A percentile compares a stretch with the other conserved stretches of the same genome.
phyloP scores from a whole-genome alignment of 1,284 basidiomycete genomes.

The Melampsora larici-populina region DNA sequence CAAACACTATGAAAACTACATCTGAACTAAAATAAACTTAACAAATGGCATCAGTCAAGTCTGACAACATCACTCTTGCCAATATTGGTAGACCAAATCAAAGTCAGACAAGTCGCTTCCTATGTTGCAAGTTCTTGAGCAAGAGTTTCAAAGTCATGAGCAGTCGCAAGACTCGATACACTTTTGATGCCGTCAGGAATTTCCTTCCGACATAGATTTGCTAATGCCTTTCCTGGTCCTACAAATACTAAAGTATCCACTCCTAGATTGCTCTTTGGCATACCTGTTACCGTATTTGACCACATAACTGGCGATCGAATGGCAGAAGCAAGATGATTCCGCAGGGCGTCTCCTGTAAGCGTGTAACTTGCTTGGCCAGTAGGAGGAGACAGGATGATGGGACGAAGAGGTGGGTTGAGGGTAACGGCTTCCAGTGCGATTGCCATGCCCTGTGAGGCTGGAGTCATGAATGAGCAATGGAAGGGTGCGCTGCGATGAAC shows the following conservation, averaged over 20 bases:
- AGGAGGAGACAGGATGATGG: conserved; percentile 23
- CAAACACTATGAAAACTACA: no score
- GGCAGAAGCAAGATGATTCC: conserved; percentile 48
- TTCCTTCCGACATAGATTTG: conserved; percentile 50
- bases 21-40: no score
- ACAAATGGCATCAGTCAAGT: no score
- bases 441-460: conserved; percentile 50
- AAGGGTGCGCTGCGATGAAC: conserved; percentile 47
- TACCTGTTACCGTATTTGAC: conserved; percentile 47
- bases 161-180: conserved; percentile 42
- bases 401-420: conserved; percentile 46
- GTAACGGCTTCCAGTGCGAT: conserved; percentile 46
- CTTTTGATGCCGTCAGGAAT: conserved; percentile 11
- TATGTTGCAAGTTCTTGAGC: no score
- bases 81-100: no score
- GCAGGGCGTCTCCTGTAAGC: neutral
- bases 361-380: neutral
- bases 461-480: conserved; percentile 52
- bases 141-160: conserved; percentile 33
- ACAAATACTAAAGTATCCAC: conserved; percentile 48
- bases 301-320: conserved; percentile 51
- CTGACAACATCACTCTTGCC: no score
- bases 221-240: conserved; percentile 51
- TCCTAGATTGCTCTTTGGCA: conserved; percentile 41
- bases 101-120: no score